These are phyloP conservation scores for Cladosporium sp. DNA, from an alignment of 2,329 filamentous ascomycete species.

Conservation along the genomic window DNA sequence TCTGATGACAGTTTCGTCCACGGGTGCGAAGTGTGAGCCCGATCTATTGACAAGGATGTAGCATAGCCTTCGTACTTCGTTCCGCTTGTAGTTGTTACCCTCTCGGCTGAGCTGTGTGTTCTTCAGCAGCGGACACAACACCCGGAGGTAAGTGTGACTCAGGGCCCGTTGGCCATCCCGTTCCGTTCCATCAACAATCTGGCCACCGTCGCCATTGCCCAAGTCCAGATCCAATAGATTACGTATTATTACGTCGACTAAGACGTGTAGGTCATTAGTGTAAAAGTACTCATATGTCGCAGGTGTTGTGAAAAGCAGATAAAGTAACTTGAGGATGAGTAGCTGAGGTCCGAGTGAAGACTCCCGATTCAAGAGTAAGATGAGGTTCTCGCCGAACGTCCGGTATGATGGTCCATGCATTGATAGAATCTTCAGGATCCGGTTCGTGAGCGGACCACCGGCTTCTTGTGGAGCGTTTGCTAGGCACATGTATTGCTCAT, in stretches of 20 bases:
- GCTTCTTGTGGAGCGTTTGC: slow-evolving; percentile 52
- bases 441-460: slow-evolving; percentile 67
- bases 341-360: slow-evolving; percentile 89
- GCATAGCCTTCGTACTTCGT: slow-evolving; percentile 75
- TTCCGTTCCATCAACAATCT: slow-evolving; percentile 19
- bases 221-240: slow-evolving; percentile 94
- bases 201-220: slow-evolving; percentile 50
- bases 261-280: slow-evolving; percentile 90
- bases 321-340: slow-evolving; percentile 92
- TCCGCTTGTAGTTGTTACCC: slow-evolving; percentile 78
- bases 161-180: slow-evolving; percentile 47
- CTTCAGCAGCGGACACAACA: slow-evolving; percentile 82
- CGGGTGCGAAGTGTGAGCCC: slow-evolving; percentile 68
- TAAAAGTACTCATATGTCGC: slow-evolving; percentile 98
- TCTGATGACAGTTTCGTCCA: slow-evolving; percentile 74
- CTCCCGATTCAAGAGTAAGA: slow-evolving; percentile 89
- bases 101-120: slow-evolving; percentile 86
- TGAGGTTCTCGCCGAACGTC: slow-evolving; percentile 97
- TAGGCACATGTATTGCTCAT: slow-evolving; percentile 93
- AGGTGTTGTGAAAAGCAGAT: slow-evolving; percentile 88
- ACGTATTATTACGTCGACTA: slow-evolving; percentile 92
- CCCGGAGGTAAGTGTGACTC: slow-evolving; percentile 89
- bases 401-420: slow-evolving; percentile 76
- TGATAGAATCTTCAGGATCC: slow-evolving; percentile 87
- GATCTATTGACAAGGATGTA: slow-evolving; percentile 54